These are phyloP conservation scores for Ilyonectria robusta DNA, from an alignment of 2,329 filamentous ascomycete genomes.

Conservation along the genomic window DNA sequence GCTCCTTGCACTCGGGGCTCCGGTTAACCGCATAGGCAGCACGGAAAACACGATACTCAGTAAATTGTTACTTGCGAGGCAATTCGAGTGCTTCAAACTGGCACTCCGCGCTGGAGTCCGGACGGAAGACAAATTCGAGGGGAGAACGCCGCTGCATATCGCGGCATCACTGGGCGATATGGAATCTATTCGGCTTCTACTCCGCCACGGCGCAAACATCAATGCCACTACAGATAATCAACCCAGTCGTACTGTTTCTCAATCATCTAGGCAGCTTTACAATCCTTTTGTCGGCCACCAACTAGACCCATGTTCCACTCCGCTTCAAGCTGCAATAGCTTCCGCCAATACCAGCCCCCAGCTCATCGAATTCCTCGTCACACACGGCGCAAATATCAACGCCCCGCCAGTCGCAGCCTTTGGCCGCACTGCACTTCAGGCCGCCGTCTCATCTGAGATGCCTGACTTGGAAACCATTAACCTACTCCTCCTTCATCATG, in stretches of 20 bases:
- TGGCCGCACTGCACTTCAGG: conserved; percentile 5
- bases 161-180: background rate
- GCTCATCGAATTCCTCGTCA: background rate
- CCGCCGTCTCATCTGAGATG: background rate
- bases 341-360: background rate
- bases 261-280: background rate
- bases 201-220: background rate
- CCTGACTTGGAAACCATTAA: background rate
- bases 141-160: background rate
- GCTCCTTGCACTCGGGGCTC: background rate
- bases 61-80: background rate
- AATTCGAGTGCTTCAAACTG: background rate
- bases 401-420: background rate
- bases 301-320: background rate
- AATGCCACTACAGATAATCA: background rate
- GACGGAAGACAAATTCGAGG: background rate
- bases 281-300: too few relatives aligned
- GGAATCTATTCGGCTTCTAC: background rate
- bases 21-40: background rate
- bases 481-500: background rate
- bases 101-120: background rate
- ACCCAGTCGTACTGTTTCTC: background rate
- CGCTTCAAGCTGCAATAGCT: background rate
- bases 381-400: background rate
- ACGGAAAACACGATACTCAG: background rate